phyloP scores from a whole-genome alignment of 192 early-diverging fungal species.

The Chytriomyces sp. region DNA sequence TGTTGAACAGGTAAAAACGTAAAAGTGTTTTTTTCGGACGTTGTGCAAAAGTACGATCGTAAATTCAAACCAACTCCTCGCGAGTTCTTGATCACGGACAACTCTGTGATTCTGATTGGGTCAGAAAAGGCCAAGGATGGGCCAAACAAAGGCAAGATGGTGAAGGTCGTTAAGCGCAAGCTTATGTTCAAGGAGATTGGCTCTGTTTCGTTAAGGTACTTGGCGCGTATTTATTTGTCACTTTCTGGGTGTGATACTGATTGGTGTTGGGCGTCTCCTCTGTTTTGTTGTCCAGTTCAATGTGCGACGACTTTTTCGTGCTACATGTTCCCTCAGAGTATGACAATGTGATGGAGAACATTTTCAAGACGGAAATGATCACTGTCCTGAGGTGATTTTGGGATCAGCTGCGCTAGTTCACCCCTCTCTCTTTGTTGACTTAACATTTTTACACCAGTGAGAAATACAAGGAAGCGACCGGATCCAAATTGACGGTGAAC shows the following conservation, averaged over 20 bases:
- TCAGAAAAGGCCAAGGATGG: conserved; percentile 60
- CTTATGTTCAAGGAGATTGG: conserved; percentile 51
- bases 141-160: conserved; percentile 65
- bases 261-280: neutral
- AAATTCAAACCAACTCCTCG: conserved; percentile 58
- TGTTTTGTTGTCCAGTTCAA: conserved; percentile 34
- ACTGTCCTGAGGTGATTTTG: conserved; percentile 55
- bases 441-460: conserved; percentile 38
- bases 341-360: conserved; percentile 62
- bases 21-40: conserved; percentile 57
- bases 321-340: conserved; percentile 59
- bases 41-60: conserved; percentile 63
- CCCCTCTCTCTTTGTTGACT: too few species aligned
- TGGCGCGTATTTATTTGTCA: neutral
- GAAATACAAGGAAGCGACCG: conserved; percentile 46
- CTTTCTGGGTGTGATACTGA: neutral
- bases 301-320: conserved; percentile 61
- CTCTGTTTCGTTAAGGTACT: conserved; percentile 56
- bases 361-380: conserved; percentile 66
- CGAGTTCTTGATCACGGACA: conserved; percentile 60
- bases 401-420: neutral
- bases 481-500: conserved; percentile 39
- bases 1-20: conserved; percentile 56
- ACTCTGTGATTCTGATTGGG: conserved; percentile 56
- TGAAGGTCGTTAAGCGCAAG: conserved; percentile 65